Percentiles rank a stretch among this genome's conserved stretches.
Evolutionary conservation across 1,284 basidiomycete genomes (phyloP).

Genomic region (Ustilago trichophora): DNA sequence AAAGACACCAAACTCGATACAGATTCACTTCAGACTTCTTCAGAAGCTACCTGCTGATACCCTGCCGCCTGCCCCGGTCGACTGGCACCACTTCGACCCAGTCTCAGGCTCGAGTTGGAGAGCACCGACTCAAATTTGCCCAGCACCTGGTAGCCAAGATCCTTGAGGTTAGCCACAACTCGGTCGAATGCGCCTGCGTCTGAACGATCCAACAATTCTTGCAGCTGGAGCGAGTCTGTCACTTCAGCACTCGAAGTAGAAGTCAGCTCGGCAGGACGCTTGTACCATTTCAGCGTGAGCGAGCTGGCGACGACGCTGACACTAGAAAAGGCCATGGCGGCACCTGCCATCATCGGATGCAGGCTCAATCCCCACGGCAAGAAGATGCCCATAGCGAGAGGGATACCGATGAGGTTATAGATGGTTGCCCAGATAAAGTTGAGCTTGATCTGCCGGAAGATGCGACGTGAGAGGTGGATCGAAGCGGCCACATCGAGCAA

Average conservation of each 20-base stretch:
- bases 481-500: slow-evolving; percentile 96
- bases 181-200: slow-evolving; percentile 42
- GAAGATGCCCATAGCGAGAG: slow-evolving; percentile 97
- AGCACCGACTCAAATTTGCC: slow-evolving; percentile 33
- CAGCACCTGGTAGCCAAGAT: slow-evolving; percentile 41
- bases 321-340: slow-evolving; percentile 96
- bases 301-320: slow-evolving; percentile 94
- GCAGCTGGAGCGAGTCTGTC: slow-evolving; percentile 22
- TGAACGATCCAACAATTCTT: slow-evolving; percentile 26
- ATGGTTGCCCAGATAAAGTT: slow-evolving; percentile 67
- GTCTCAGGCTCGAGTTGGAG: slow-evolving; percentile 9
- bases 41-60: slow-evolving; percentile 37
- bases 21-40: slow-evolving; percentile 5
- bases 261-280: slow-evolving; percentile 50
- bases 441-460: slow-evolving; percentile 87
- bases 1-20: neutral
- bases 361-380: slow-evolving; percentile 90
- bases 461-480: slow-evolving; percentile 85
- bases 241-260: neutral
- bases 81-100: slow-evolving; percentile 1
- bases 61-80: slow-evolving; percentile 10
- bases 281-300: slow-evolving; percentile 76
- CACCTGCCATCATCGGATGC: slow-evolving; percentile 97
- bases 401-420: slow-evolving; percentile 93
- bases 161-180: slow-evolving; percentile 40